A percentile compares a stretch with the other conserved stretches of the same genome.
Evolutionary conservation across 2,329 filamentous ascomycete genomes (phyloP).

Genomic region (Acephala macrosclerotiorum): DNA sequence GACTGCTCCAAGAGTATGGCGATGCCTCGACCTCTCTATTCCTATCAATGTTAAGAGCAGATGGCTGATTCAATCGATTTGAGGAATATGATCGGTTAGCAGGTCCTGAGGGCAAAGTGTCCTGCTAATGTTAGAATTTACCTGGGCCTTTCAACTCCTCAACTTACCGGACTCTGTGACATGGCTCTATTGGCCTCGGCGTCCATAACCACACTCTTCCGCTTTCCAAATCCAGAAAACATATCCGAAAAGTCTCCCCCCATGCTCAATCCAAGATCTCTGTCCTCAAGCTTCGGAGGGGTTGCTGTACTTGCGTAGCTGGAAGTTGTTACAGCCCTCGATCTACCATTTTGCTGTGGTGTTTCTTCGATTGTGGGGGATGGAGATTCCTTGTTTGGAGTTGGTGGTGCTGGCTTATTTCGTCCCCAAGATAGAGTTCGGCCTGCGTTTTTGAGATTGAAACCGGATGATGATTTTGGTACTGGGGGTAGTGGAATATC

Average conservation of each 20-base stretch:
- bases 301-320: slow-evolving; percentile 46
- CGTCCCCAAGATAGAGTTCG: slow-evolving; percentile 45
- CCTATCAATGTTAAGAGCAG: slow-evolving; percentile 40
- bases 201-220: slow-evolving; percentile 40
- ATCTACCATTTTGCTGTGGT: slow-evolving; percentile 32
- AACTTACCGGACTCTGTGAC: slow-evolving; percentile 41
- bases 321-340: slow-evolving; percentile 41
- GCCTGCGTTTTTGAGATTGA: slow-evolving; percentile 44
- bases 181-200: slow-evolving; percentile 34
- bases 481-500: slow-evolving; percentile 42
- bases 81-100: slow-evolving; percentile 31
- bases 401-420: slow-evolving; percentile 36
- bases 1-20: slow-evolving; percentile 43
- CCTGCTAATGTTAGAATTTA: slow-evolving; percentile 33
- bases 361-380: slow-evolving; percentile 36
- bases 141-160: background rate
- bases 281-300: slow-evolving; percentile 41
- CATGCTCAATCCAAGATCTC: slow-evolving; percentile 41
- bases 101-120: slow-evolving; percentile 33
- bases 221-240: slow-evolving; percentile 43
- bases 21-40: slow-evolving; percentile 38
- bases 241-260: slow-evolving; percentile 46
- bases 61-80: slow-evolving; percentile 36
- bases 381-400: slow-evolving; percentile 33
- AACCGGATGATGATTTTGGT: slow-evolving; percentile 39